These are phyloP conservation scores for Chrysanthemum seticuspe DNA, from an alignment of 129 eudicot genomes.

Conservation along the genomic window DNA sequence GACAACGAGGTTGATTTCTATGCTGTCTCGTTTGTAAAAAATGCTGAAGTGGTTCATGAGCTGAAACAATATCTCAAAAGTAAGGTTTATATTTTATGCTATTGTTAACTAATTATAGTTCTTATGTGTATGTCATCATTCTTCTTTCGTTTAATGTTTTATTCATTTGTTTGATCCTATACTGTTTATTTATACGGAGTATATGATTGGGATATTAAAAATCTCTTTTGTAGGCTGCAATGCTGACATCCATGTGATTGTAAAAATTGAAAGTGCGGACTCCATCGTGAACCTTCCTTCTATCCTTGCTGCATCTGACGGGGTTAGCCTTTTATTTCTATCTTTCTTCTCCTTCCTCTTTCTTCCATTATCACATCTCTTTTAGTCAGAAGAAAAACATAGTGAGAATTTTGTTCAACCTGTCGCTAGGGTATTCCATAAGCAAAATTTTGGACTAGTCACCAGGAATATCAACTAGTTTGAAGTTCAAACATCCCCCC, in stretches of 20 bases:
- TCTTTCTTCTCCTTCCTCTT: background rate
- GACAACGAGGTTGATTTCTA: conserved; percentile 91
- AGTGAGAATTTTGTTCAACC: background rate
- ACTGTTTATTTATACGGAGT: no score
- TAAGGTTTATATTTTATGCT: conserved; percentile 18
- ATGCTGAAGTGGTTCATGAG: conserved; percentile 89
- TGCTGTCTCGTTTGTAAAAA: conserved; percentile 96
- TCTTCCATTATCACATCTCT: background rate
- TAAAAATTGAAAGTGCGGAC: conserved; percentile 95
- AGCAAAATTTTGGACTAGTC: background rate
- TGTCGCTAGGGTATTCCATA: background rate
- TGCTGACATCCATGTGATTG: conserved; percentile 88
- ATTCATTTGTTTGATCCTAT: background rate
- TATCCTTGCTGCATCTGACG: conserved; percentile 91
- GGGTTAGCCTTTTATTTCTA: conserved; percentile 49
- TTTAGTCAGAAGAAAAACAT: background rate
- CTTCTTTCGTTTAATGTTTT: background rate
- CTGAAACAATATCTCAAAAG: conserved; percentile 81
- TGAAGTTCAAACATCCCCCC: no score
- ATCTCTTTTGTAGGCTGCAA: conserved; percentile 47
- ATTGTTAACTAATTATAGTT: no score
- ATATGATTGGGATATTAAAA: no score
- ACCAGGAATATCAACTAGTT: no score
- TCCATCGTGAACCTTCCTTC: conserved; percentile 90
- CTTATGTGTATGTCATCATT: background rate